Base-by-base conservation (phyloP, 2,329 filamentous ascomycete genomes). In the Phaeosphaeria sp. region DNA sequence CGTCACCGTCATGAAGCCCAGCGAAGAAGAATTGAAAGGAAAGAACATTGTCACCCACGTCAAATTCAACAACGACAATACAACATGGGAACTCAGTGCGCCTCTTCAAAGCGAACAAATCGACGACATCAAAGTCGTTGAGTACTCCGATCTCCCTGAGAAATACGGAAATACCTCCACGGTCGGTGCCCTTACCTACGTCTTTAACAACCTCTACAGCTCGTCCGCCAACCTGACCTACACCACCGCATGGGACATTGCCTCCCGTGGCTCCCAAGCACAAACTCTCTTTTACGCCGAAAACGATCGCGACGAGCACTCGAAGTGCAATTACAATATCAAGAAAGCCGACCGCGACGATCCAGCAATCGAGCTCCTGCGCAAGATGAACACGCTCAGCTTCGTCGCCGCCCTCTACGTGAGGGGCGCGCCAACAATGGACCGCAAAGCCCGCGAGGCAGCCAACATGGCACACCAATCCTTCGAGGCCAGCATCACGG, bases 1-100 rank as follows among this genome's bases (percentile, higher is more conserved):
- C 0, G 53, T 70, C n/a, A 64, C 58, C 1, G 62, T 68, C 36
- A 70, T 68, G 66, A 59, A 53, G 13, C 67, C 67, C 10, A 68
- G 65, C 4, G 33, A 68, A 46, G 64, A 69, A 50, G 67, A 69
- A 33, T 48, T 69, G 0, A 17, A 49, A 0, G 67, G 65, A 2
- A 46, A 18, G 2, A 69, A 69, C 18, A 69, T 69, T 17, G 67
- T 69, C 17, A 64, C 60, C 0, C 66, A 70, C 36, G 43, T 68
- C 46, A 68, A 68, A 21, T 70, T 70, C 55, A 68, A 55, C 51
- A 55, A 63, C 7, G 52, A 68, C 30, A 56, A 59, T 18, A 27
- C 11, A 1, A 15, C 51, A 0, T 57, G 57, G 52, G 39, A 55
- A 1, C 54, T 66, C 11, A 47, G 53, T 33, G 30, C 57, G 2